Evolutionary conservation across 2,329 filamentous ascomycete species (phyloP), one percentile per base, ranked within the genome.

Genomic region (Zasmidium citrigriseum): DNA sequence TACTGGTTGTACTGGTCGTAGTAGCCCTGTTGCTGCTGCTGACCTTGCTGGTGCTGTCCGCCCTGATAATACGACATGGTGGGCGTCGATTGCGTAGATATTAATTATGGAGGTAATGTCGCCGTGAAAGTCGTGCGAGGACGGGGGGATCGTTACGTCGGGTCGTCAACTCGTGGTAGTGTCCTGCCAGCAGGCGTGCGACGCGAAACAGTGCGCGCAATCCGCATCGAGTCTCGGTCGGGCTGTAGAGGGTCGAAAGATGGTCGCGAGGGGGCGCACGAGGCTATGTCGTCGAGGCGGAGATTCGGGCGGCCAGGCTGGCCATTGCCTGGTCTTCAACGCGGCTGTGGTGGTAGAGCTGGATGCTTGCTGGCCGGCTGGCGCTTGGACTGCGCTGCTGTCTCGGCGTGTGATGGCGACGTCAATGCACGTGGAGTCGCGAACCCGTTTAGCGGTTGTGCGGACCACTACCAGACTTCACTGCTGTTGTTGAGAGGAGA

Each of bases 51-150:
- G 63, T 80, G 75, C 61, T 82, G 80, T 45, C 77, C 77, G 71
- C 82, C 81, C 59, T 79, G 80, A 70, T 85, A 82, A 71, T 84
- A 80, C 64, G 83, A 80, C 83, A 86, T 85, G 58, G 18, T 61
- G 54, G 46, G 22, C 46, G 46, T 5, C 12, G 27, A 27, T 24
- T 34, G 20, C 20, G 34, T 34, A 18, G 21, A 22, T 44, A 12
- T 21, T 22, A 34, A 44, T 41, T 41, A 41, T 16, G 34, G 4
- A 44, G 29, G 50, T n/a, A n/a, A 23, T 23, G 21, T 16, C n/a
- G 34, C 14, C 4, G n/a, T 20, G 21, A 22, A 44, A 20, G 21
- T 38, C 18, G 49, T n/a, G n/a, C 47, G 47, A 25, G 9, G 24
- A 12, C n/a, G 18, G 22, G 22, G 18, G 23, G n/a, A 20, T 54